Percentiles rank a stretch among this genome's conserved stretches.
Evolutionary conservation across 306 rosid species (phyloP).

Genomic region (Cicer cuneatum): DNA sequence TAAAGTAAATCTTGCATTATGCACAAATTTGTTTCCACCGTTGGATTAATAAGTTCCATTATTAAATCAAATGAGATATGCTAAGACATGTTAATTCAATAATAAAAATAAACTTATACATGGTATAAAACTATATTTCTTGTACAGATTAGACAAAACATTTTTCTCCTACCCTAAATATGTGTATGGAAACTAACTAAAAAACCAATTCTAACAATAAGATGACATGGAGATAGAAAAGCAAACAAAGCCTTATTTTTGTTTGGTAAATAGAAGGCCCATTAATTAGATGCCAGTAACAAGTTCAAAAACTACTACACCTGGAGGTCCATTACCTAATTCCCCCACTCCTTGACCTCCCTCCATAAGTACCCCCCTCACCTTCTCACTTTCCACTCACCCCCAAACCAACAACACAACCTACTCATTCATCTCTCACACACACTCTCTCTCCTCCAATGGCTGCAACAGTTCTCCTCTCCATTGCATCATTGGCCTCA

Average conservation of each 20-base stretch:
- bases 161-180: too few relatives aligned
- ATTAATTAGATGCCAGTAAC: conserved; percentile 43
- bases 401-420: conserved; percentile 40
- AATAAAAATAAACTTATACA: too few relatives aligned
- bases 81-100: too few relatives aligned
- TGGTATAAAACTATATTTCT: too few relatives aligned
- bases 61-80: too few relatives aligned
- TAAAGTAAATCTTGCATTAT: too few relatives aligned
- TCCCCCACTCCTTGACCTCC: conserved; percentile 35
- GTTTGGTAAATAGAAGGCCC: conserved; percentile 22
- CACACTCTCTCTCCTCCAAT: conserved; percentile 46
- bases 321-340: conserved; percentile 35
- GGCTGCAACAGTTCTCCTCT: conserved; percentile 57
- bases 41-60: too few relatives aligned
- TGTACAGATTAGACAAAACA: too few relatives aligned
- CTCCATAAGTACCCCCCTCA: conserved; percentile 82
- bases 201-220: background rate
- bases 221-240: conserved; percentile 18
- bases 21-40: too few relatives aligned
- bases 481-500: conserved; percentile 56
- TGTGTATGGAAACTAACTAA: too few relatives aligned
- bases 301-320: conserved; percentile 38
- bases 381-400: conserved; percentile 53
- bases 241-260: conserved; percentile 1
- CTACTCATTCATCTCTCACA: conserved; percentile 2